These are phyloP conservation scores for Coemansia sp. DNA, from an alignment of 192 early-diverging fungal species.

Conservation along the genomic window DNA sequence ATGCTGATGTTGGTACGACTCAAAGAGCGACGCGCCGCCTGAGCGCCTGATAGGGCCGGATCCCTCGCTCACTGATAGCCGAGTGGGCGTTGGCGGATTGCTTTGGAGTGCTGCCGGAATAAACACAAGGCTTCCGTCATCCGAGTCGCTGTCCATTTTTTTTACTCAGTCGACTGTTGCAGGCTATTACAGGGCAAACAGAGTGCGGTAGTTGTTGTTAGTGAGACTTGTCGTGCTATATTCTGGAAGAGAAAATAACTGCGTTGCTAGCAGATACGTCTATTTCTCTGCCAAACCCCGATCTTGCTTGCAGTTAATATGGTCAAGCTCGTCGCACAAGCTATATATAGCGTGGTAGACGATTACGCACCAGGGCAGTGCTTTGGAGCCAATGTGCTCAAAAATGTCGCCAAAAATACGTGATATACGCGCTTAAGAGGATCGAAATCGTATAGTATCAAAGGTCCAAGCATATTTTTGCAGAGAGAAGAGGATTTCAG, in stretches of 20 bases:
- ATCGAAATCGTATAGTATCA: not conserved
- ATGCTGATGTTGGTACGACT: not conserved
- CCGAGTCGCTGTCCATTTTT: not conserved
- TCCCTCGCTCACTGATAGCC: conserved; percentile 14
- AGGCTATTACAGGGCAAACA: too few species aligned
- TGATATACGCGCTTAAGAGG: not conserved
- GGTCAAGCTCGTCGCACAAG: not conserved
- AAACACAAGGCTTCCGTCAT: conserved; percentile 10
- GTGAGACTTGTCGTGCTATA: too few species aligned
- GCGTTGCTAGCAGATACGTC: not conserved
- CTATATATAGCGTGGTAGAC: too few species aligned
- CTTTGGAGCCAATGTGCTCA: too few species aligned
- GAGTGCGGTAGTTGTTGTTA: too few species aligned
- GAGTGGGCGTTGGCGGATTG: conserved; percentile 30
- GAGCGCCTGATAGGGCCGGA: not conserved
- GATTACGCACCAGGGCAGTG: not conserved
- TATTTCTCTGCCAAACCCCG: not conserved
- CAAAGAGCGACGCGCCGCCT: conserved; percentile 2
- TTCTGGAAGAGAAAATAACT: too few species aligned
- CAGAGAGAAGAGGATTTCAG: not conserved
- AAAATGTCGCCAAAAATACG: too few species aligned
- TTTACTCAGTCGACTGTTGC: too few species aligned
- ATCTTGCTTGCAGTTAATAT: not conserved
- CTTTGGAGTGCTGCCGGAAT: conserved; percentile 46
- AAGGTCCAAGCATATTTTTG: not conserved